phyloP scores from a whole-genome alignment of 345 rosid species.

The Bruguiera parviflora region DNA sequence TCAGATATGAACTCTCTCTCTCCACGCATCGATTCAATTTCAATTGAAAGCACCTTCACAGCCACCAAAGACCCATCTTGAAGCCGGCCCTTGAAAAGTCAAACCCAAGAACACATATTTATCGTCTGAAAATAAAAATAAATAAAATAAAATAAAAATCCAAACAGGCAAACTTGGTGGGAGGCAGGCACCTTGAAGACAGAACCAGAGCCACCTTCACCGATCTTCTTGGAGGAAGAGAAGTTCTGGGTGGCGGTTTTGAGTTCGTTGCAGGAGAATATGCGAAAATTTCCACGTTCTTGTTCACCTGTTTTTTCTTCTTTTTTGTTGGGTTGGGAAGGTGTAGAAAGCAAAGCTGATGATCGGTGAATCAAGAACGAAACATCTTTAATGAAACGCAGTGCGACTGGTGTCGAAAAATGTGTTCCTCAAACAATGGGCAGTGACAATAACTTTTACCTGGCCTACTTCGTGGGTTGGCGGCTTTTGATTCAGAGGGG shows the following conservation, averaged over 20 bases:
- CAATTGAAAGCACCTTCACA: slow-evolving; percentile 49
- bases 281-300: slow-evolving; percentile 21
- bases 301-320: slow-evolving; percentile 17
- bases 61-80: slow-evolving; percentile 41
- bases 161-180: background rate
- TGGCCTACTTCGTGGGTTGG: slow-evolving; percentile 5
- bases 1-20: slow-evolving; percentile 63
- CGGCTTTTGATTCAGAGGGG: slow-evolving; percentile 13
- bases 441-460: background rate
- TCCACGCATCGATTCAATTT: slow-evolving; percentile 52
- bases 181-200: slow-evolving; percentile 46
- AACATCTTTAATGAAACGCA: too few species aligned
- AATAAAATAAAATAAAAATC: background rate
- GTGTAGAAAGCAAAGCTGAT: background rate
- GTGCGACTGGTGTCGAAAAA: too few species aligned
- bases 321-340: background rate
- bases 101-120: background rate
- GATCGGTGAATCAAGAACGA: background rate
- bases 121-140: background rate
- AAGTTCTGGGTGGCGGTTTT: slow-evolving; percentile 40
- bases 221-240: slow-evolving; percentile 51
- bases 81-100: slow-evolving; percentile 39
- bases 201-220: slow-evolving; percentile 55
- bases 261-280: slow-evolving; percentile 42
- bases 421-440: too few species aligned